phyloP scores from a whole-genome alignment of 805 yeast genomes.

The Zygotorulaspora danielsina region DNA sequence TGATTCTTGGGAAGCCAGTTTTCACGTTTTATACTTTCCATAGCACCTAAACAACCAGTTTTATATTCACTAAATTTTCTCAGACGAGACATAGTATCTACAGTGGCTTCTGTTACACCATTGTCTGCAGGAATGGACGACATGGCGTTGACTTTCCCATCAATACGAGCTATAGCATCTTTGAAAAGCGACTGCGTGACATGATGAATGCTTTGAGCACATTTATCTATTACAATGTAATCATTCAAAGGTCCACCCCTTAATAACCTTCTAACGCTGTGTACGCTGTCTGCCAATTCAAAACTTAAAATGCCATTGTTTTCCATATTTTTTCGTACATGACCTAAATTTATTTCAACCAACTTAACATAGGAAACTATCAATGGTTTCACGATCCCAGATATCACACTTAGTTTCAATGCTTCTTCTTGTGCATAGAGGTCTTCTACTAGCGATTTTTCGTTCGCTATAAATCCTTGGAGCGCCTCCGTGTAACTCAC shows the following conservation, averaged over 20 bases:
- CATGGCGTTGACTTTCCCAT: conserved; percentile 44
- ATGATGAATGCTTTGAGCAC: conserved; percentile 24
- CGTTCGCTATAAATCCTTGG: conserved; percentile 46
- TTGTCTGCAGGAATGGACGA: conserved; percentile 57
- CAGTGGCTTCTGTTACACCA: conserved; percentile 66
- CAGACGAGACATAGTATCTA: conserved; percentile 66
- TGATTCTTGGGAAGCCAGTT: conserved; percentile 62
- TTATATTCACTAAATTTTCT: conserved; percentile 61
- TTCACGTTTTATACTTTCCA: conserved; percentile 52
- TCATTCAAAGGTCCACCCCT: conserved; percentile 27
- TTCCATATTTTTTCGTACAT: conserved; percentile 41
- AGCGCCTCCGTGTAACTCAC: conserved; percentile 50
- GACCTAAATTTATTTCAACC: conserved; percentile 37
- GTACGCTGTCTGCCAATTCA: conserved; percentile 53
- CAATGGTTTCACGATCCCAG: conserved; percentile 34
- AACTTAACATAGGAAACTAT: conserved; percentile 40
- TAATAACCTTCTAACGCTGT: conserved; percentile 35
- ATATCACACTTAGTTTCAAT: conserved; percentile 30
- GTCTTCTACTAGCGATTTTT: conserved; percentile 44
- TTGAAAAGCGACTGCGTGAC: conserved; percentile 44
- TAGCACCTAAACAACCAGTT: conserved; percentile 45
- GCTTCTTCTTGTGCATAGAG: conserved; percentile 38
- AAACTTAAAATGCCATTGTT: conserved; percentile 51
- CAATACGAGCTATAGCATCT: conserved; percentile 56
- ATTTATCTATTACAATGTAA: conserved; percentile 24